Percentiles rank a stretch among this genome's conserved stretches.
Evolutionary conservation across 805 yeast species (phyloP).

Genomic region (Komagataella phaffii): DNA sequence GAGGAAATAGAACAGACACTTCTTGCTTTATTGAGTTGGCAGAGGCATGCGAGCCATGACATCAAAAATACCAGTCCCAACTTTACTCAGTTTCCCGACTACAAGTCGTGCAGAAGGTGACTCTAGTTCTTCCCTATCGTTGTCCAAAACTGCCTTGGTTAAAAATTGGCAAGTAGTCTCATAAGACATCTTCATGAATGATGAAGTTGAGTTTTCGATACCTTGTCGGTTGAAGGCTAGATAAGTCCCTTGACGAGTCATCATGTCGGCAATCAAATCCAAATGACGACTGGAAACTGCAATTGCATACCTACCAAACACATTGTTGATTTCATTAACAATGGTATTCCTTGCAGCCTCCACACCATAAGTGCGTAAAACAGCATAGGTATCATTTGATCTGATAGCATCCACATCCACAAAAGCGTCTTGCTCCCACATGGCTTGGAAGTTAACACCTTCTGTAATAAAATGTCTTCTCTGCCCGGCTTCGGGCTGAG

Average conservation of each 20-base stretch:
- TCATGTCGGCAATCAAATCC: conserved; percentile 95
- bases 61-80: conserved; percentile 96
- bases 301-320: conserved; percentile 93
- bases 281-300: conserved; percentile 86
- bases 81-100: conserved; percentile 76
- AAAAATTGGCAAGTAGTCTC: conserved; percentile 97
- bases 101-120: conserved; percentile 92
- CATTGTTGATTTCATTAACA: conserved; percentile 90
- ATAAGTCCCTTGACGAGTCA: conserved; percentile 98
- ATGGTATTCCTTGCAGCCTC: conserved; percentile 98
- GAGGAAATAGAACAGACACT: not conserved
- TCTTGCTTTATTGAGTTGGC: conserved; percentile 1
- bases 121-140: conserved; percentile 77
- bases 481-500: conserved; percentile 54
- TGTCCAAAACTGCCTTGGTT: conserved; percentile 90
- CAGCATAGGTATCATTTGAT: conserved; percentile 89
- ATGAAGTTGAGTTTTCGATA: conserved; percentile 87
- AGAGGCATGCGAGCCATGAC: conserved; percentile 39
- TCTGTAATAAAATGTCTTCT: conserved; percentile 78
- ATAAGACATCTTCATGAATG: conserved; percentile 97
- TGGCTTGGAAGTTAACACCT: conserved; percentile 94
- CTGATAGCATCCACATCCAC: conserved; percentile 80
- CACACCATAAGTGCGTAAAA: conserved; percentile 86
- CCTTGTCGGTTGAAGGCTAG: conserved; percentile 97
- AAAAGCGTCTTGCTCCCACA: conserved; percentile 97